Evolutionary conservation across 768 basidiomycete genomes (phyloP), one percentile per base, ranked within the genome.

Genomic region (Lactarius hengduanensis): DNA sequence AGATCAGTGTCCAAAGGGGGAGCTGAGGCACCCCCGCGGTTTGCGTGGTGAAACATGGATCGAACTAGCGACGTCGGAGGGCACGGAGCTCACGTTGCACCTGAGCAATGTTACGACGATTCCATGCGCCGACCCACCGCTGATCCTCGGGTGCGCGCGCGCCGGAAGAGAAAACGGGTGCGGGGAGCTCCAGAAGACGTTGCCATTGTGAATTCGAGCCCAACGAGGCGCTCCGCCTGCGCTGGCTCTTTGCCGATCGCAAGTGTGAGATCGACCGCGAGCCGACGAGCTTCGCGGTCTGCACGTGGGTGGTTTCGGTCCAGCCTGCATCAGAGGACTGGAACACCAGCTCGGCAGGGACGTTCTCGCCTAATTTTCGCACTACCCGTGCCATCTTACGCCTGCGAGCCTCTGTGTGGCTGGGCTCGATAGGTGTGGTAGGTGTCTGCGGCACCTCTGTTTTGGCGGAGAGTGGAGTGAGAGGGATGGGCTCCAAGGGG

Each of bases 401-500:
- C 54, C 68, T 65, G 22, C 70, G 70, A 20, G 28, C 18, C 28
- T 69, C 68, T 5, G 50, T 45, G 22, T 50, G 57, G 56, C 40
- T 60, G 6, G n/a, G 28, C 58, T 62, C 59, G 9, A 59, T 34
- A 15, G 70, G 68, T 16, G 68, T 66, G 41, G 34, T 32, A 0
- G 69, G 68, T 7, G 57, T 56, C 2, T 50, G 55, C 3, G 61
- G 64, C 3, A 40, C 13, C 5, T 60, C 61, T 38, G 32, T 5
- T 3, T 43, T 34, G n/a, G 59, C 4, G 53, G 64, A 41, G 5
- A 47, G 38, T 6, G 67, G 57, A n/a, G 66, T 47, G 45, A 53
- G 45, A 38, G 61, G 86, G 62, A 86, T 85, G 50, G 56, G 11
- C n/a, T 59, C 68, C n/a, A 68, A 2, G 72, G 69, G 64, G n/a